A percentile compares a stretch with the other conserved stretches of the same genome.
Evolutionary conservation across 768 basidiomycete species (phyloP).

Genomic region (Ramaria rubella): DNA sequence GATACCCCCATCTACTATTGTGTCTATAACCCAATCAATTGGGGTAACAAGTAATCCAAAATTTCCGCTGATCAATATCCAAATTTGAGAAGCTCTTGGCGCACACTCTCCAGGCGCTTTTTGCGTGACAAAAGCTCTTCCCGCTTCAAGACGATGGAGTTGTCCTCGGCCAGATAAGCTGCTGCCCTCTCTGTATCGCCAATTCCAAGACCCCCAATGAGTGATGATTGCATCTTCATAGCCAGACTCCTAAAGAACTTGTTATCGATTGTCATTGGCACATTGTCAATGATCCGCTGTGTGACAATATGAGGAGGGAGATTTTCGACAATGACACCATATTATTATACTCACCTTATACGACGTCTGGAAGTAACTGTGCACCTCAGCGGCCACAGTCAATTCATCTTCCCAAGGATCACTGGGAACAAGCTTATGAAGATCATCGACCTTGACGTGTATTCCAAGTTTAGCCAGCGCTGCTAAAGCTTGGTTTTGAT

Average conservation of each 20-base stretch:
- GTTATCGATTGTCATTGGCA: slow-evolving; percentile 46
- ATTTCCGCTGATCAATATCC: slow-evolving; percentile 3
- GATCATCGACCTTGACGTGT: slow-evolving; percentile 16
- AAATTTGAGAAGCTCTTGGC: slow-evolving; percentile 29
- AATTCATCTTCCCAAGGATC: slow-evolving; percentile 41
- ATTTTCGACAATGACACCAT: neutral
- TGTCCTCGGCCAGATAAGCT: slow-evolving; percentile 43
- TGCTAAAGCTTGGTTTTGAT: neutral
- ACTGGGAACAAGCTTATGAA: slow-evolving; percentile 26
- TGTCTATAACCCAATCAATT: too few relatives aligned
- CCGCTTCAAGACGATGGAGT: slow-evolving; percentile 26
- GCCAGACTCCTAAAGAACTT: slow-evolving; percentile 37
- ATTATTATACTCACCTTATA: slow-evolving; percentile 38
- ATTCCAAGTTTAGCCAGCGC: neutral
- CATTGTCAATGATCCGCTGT: slow-evolving; percentile 49
- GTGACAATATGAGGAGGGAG: neutral
- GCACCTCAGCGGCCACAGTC: slow-evolving; percentile 46
- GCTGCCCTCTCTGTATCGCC: slow-evolving; percentile 16
- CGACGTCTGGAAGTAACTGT: slow-evolving; percentile 50
- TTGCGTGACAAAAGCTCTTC: slow-evolving; percentile 26
- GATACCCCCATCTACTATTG: too few relatives aligned
- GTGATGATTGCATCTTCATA: slow-evolving; percentile 26
- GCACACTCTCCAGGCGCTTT: slow-evolving; percentile 35
- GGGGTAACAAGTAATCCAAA: neutral
- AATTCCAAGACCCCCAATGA: slow-evolving; percentile 33